These are phyloP conservation scores for Blastomyces percursus DNA, from an alignment of 2,329 filamentous ascomycete genomes.

Conservation along the genomic window DNA sequence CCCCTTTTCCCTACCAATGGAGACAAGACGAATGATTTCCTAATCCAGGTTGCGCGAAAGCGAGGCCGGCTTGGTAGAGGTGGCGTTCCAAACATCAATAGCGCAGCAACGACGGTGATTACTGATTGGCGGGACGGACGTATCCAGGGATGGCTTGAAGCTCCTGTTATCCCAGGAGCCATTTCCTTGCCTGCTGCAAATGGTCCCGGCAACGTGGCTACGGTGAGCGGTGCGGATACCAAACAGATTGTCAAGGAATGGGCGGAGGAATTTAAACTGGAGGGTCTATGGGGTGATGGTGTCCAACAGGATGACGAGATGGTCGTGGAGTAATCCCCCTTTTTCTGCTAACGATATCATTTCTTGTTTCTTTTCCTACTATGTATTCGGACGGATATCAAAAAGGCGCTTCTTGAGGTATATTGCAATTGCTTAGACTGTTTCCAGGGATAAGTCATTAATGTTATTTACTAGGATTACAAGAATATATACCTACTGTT, in stretches of 20 bases:
- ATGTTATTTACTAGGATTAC: conserved; percentile 3
- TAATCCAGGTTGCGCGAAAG: conserved; percentile 91
- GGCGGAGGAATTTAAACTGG: conserved; percentile 90
- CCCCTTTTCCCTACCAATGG: conserved; percentile 58
- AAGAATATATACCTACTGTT: neutral
- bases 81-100: conserved; percentile 76
- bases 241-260: conserved; percentile 86
- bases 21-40: conserved; percentile 77
- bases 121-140: conserved; percentile 95
- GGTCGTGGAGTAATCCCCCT: conserved; percentile 28
- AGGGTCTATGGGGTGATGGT: conserved; percentile 76
- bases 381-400: neutral
- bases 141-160: conserved; percentile 82
- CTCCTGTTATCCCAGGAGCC: conserved; percentile 56
- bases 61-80: conserved; percentile 78
- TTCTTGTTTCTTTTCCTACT: neutral
- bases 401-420: conserved; percentile 1
- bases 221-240: conserved; percentile 47
- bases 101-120: conserved; percentile 84
- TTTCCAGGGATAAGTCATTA: neutral
- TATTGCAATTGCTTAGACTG: neutral
- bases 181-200: conserved; percentile 24
- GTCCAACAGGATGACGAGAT: conserved; percentile 28
- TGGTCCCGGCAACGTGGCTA: conserved; percentile 22
- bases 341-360: neutral